phyloP scores from a whole-genome alignment of 768 basidiomycete species.

The Coprinellus micaceus region DNA sequence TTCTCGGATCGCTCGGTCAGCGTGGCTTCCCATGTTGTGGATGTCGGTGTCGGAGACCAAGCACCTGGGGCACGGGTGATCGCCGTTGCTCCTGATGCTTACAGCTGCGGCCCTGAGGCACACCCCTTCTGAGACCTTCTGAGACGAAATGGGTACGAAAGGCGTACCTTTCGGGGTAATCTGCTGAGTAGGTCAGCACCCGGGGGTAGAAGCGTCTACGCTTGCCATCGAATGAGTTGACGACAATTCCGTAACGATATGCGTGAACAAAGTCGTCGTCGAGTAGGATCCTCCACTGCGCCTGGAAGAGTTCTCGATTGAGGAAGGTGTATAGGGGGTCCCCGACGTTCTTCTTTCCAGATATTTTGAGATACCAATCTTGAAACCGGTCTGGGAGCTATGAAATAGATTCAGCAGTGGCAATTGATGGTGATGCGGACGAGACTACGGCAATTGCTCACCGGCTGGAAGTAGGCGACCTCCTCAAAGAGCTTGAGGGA shows the following conservation, averaged over 20 bases:
- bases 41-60: slow-evolving; percentile 23
- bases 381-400: slow-evolving; percentile 9
- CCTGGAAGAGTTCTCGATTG: neutral
- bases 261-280: slow-evolving; percentile 6
- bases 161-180: slow-evolving; percentile 6
- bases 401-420: slow-evolving; percentile 1
- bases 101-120: slow-evolving; percentile 14
- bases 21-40: slow-evolving; percentile 17
- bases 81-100: slow-evolving; percentile 30
- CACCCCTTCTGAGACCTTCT: neutral
- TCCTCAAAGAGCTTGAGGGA: slow-evolving; percentile 12
- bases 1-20: neutral
- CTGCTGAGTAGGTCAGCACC: slow-evolving; percentile 5
- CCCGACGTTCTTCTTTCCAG: neutral
- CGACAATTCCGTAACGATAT: slow-evolving; percentile 1
- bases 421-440: neutral
- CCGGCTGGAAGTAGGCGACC: slow-evolving; percentile 15
- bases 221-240: neutral
- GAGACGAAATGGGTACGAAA: slow-evolving; percentile 3
- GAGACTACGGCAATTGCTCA: too few species aligned
- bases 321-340: slow-evolving; percentile 1
- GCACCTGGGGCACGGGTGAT: slow-evolving; percentile 34
- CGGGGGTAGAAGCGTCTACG: neutral
- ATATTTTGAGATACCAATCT: neutral
- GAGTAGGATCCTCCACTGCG: slow-evolving; percentile 1